Conservation (phyloP, 2,329 filamentous ascomycete species). For the Colletotrichum endophyticum region DNA sequence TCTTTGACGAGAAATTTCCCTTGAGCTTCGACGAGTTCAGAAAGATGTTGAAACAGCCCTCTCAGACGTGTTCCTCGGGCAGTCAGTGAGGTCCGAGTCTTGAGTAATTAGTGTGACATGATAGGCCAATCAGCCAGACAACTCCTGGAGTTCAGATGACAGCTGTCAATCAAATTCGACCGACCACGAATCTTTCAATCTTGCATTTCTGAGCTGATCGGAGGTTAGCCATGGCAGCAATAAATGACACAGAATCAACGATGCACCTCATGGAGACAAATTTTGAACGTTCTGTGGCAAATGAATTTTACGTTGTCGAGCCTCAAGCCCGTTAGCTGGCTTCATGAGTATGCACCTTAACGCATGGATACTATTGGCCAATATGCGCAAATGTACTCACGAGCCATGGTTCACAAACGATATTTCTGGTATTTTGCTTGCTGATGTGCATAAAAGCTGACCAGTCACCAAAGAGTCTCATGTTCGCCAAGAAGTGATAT, state of each 20-base stretch:
- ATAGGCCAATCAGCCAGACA: background rate
- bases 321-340: too few species aligned
- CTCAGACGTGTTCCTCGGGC: background rate
- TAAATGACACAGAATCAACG: background rate
- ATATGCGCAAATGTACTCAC: background rate
- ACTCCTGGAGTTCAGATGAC: background rate
- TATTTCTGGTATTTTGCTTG: background rate
- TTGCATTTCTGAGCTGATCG: background rate
- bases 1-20: background rate
- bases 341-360: background rate
- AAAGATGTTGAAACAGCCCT: background rate
- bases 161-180: background rate
- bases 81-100: background rate
- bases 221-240: rapidly evolving
- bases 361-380: background rate
- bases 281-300: too few species aligned
- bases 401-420: background rate
- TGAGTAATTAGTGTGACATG: rapidly evolving
- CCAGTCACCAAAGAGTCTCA: background rate
- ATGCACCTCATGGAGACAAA: too few species aligned
- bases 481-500: background rate
- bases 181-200: rapidly evolving
- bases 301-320: too few species aligned
- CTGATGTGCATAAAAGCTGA: background rate
- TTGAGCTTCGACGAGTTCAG: rapidly evolving